phyloP scores from a whole-genome alignment of 2,329 filamentous ascomycete species.

The Bipolaris victoriae region DNA sequence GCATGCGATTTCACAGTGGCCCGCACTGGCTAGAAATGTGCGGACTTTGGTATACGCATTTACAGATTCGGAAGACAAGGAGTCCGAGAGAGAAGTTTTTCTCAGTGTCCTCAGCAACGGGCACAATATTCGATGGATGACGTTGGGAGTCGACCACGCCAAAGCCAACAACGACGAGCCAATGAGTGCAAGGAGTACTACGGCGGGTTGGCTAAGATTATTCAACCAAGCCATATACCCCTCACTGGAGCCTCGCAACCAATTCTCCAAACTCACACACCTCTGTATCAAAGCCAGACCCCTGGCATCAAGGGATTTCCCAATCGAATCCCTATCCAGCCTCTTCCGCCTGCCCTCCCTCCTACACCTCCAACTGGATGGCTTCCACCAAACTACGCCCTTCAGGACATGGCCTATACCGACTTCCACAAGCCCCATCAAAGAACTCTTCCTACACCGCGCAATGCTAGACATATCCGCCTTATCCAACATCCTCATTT shows the following conservation, averaged over 20 bases:
- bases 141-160: no score
- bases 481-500: constrained; percentile 5
- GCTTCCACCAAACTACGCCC: neutral
- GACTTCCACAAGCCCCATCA: constrained; percentile 5
- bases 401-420: constrained; percentile 12
- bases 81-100: neutral
- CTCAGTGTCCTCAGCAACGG: neutral
- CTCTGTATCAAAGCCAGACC: neutral
- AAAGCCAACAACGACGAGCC: neutral
- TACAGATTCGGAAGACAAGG: neutral
- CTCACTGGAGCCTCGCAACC: neutral
- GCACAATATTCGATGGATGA: neutral
- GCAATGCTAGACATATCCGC: constrained; percentile 12
- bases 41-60: neutral
- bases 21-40: neutral
- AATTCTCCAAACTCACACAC: constrained; percentile 3
- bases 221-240: neutral
- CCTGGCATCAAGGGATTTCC: neutral
- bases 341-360: constrained; percentile 12
- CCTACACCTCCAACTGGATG: neutral
- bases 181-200: neutral
- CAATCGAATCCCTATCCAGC: constrained; percentile 1
- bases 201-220: constrained; percentile 1
- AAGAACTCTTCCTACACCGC: neutral
- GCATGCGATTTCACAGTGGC: neutral